Evolutionary conservation across 192 early-diverging fungal genomes (phyloP).

Genomic region (Coemansia sp.): DNA sequence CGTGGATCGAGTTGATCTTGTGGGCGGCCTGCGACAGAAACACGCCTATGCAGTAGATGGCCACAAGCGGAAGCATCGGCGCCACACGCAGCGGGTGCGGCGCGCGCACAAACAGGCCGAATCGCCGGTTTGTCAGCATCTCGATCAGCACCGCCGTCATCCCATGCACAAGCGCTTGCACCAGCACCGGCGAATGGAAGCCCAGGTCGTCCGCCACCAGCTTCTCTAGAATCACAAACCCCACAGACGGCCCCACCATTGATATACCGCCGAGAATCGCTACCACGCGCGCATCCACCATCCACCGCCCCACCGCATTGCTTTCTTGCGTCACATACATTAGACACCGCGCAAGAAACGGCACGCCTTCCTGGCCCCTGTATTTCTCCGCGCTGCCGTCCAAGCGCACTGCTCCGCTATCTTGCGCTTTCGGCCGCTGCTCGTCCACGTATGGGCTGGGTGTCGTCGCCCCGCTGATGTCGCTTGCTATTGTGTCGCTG

Average conservation of each 20-base stretch:
- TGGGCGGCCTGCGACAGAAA: slow-evolving; percentile 18
- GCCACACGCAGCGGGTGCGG: slow-evolving; percentile 14
- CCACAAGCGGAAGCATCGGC: slow-evolving; percentile 22
- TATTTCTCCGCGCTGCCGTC: slow-evolving; percentile 1
- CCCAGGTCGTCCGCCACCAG: slow-evolving; percentile 20
- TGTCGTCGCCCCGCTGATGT: slow-evolving; percentile 4
- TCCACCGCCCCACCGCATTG: slow-evolving; percentile 2
- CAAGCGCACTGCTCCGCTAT: neutral
- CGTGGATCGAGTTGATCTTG: slow-evolving; percentile 21
- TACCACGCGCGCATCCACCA: slow-evolving; percentile 19
- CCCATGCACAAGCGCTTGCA: slow-evolving; percentile 25
- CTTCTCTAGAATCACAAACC: slow-evolving; percentile 21
- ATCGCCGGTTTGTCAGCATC: slow-evolving; percentile 11
- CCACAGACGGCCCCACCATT: slow-evolving; percentile 9
- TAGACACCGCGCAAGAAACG: slow-evolving; percentile 18
- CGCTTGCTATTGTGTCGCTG: slow-evolving; percentile 16
- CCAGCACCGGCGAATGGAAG: slow-evolving; percentile 24
- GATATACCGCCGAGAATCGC: slow-evolving; percentile 16
- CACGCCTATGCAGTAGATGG: slow-evolving; percentile 16
- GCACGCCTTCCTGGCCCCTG: slow-evolving; percentile 10
- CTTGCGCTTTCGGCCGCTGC: neutral
- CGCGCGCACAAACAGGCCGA: slow-evolving; percentile 22
- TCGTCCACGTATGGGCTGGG: slow-evolving; percentile 7
- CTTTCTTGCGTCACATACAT: neutral
- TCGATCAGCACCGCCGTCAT: slow-evolving; percentile 17